phyloP scores from a whole-genome alignment of 257 asterid species.

The Phtheirospermum japonicum region DNA sequence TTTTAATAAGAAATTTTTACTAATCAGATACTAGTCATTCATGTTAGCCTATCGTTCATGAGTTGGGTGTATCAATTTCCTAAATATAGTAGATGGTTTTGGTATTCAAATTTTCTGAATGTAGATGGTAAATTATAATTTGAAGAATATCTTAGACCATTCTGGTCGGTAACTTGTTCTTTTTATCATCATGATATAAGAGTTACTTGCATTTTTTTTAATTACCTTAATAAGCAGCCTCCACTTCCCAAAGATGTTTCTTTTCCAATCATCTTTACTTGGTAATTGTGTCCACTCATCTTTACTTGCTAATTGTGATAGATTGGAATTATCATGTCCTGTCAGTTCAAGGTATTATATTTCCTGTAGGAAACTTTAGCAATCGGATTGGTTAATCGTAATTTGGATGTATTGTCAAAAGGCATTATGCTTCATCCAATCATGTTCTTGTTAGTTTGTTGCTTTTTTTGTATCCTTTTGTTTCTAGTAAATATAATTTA shows the following conservation, averaged over 20 bases:
- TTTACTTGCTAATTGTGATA: too few species aligned
- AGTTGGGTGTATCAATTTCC: not conserved
- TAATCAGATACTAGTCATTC: not conserved
- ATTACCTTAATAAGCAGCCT: not conserved
- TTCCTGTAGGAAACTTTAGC: slow-evolving; percentile 4
- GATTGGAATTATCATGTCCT: not conserved
- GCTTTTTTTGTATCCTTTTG: slow-evolving; percentile 15
- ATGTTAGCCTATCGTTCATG: not conserved
- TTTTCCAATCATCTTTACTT: slow-evolving; percentile 2
- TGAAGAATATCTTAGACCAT: not conserved
- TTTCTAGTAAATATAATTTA: not conserved
- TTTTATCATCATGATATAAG: not conserved
- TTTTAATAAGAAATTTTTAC: not conserved
- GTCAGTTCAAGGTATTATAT: slow-evolving; percentile 7
- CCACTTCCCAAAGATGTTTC: slow-evolving; percentile 2
- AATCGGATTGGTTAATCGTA: slow-evolving; percentile 1
- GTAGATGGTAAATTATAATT: slow-evolving; percentile 2
- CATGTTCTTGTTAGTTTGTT: slow-evolving; percentile 17
- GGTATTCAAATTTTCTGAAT: not conserved
- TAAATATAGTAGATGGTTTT: not conserved
- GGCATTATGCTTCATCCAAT: slow-evolving; percentile 12
- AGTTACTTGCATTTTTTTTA: not conserved
- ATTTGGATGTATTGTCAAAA: slow-evolving; percentile 3
- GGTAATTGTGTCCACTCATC: not conserved
- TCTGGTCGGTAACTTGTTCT: not conserved